Percentiles rank a stretch among this genome's conserved stretches.
phyloP scores from a whole-genome alignment of 208 protist species.

The Angomonas desouzai region DNA sequence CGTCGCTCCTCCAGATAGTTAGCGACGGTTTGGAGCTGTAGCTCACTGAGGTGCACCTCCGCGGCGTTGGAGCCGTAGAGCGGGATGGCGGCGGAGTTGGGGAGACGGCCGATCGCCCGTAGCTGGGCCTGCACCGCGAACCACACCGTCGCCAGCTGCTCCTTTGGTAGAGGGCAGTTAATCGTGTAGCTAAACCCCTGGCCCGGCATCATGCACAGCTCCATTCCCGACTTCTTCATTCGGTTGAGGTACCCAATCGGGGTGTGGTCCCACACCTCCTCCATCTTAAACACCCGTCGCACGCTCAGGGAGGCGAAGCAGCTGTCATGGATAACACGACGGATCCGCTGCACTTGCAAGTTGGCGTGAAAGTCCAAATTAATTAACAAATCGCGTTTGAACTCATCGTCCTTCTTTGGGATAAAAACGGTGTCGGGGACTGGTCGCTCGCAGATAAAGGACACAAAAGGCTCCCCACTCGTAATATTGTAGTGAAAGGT shows the following conservation, averaged over 20 bases:
- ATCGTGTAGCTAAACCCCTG: conserved; percentile 28
- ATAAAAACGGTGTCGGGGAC: conserved; percentile 34
- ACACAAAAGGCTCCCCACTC: conserved; percentile 24
- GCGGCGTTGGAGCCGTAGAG: conserved; percentile 35
- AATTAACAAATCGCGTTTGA: conserved; percentile 11
- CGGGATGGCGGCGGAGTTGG: conserved; percentile 37
- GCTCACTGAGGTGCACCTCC: conserved; percentile 22
- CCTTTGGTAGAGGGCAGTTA: conserved; percentile 58
- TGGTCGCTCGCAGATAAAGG: conserved; percentile 24
- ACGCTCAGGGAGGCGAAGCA: conserved; percentile 27
- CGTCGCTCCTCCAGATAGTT: conserved; percentile 33
- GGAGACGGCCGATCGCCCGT: neutral
- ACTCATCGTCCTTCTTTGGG: conserved; percentile 16
- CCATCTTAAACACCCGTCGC: conserved; percentile 35
- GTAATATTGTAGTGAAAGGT: conserved; percentile 24
- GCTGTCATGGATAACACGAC: conserved; percentile 21
- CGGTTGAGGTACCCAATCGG: conserved; percentile 23
- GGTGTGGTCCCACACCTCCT: conserved; percentile 22
- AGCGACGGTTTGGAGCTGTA: conserved; percentile 26
- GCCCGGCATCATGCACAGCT: conserved; percentile 32
- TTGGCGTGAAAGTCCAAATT: conserved; percentile 30
- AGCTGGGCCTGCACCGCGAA: conserved; percentile 31
- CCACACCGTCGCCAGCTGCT: conserved; percentile 56
- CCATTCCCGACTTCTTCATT: conserved; percentile 20
- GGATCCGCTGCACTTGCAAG: conserved; percentile 28